Conservation (phyloP, 352 stramenopile genomes). For the Phytophthora ohioensis region DNA sequence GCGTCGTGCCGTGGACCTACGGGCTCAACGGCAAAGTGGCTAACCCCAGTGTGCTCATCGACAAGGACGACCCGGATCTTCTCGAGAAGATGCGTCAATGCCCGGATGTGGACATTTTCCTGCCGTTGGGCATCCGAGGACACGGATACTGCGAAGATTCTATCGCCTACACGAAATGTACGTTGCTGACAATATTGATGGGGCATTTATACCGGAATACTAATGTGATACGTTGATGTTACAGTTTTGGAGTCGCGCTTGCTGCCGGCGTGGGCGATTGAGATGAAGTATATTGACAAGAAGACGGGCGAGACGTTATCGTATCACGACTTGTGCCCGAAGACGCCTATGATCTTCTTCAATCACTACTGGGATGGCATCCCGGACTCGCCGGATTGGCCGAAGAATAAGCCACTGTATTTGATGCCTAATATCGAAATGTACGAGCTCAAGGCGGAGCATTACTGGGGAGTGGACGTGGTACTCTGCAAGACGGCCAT, state of each 20-base stretch:
- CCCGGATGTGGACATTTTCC: constrained; percentile 70
- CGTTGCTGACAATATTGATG: background rate
- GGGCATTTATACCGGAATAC: background rate
- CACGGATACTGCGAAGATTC: constrained; percentile 81
- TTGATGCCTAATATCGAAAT: constrained; percentile 62
- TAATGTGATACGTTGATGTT: constrained; percentile 4
- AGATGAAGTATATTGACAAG: constrained; percentile 54
- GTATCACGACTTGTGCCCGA: constrained; percentile 64
- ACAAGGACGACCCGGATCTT: constrained; percentile 49
- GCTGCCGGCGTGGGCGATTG: constrained; percentile 52
- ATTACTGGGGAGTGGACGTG: constrained; percentile 62
- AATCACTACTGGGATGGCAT: constrained; percentile 65
- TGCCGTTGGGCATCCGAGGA: constrained; percentile 52
- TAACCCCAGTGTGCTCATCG: constrained; percentile 36
- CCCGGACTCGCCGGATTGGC: constrained; percentile 40
- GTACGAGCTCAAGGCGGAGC: constrained; percentile 60
- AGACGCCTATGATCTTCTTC: constrained; percentile 53
- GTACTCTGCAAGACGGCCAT: constrained; percentile 71
- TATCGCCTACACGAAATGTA: constrained; percentile 75
- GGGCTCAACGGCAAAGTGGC: constrained; percentile 27
- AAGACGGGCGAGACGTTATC: constrained; percentile 46
- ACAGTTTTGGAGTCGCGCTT: constrained; percentile 51
- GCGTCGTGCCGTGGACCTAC: constrained; percentile 58
- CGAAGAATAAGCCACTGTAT: constrained; percentile 45
- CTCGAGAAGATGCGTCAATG: constrained; percentile 61